Evolutionary conservation across 208 protist species (phyloP).

Genomic region (Leishmania amazonensis): DNA sequence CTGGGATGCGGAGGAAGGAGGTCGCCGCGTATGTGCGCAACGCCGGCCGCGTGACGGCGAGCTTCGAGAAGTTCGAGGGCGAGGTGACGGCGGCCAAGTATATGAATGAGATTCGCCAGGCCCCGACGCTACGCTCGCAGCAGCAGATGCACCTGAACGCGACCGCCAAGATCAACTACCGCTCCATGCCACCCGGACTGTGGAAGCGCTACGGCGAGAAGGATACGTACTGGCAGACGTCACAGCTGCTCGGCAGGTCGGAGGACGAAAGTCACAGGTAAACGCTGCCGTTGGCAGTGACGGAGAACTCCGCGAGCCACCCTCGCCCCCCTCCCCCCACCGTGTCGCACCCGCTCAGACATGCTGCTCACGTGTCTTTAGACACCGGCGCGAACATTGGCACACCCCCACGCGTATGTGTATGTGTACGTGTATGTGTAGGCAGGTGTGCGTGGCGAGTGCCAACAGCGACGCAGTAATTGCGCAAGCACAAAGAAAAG

Average conservation of each 20-base stretch:
- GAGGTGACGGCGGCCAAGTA: slow-evolving; percentile 82
- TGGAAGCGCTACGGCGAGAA: slow-evolving; percentile 85
- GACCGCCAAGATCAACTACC: slow-evolving; percentile 88
- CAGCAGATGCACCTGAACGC: slow-evolving; percentile 91
- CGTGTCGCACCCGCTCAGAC: background rate
- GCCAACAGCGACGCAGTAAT: background rate
- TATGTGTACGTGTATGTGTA: background rate
- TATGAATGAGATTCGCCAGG: slow-evolving; percentile 81
- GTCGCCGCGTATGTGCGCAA: slow-evolving; percentile 69
- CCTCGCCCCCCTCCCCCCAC: background rate
- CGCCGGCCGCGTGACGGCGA: slow-evolving; percentile 65
- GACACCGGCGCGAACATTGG: background rate
- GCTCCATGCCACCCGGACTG: slow-evolving; percentile 86
- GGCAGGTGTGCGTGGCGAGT: background rate
- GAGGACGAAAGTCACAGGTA: slow-evolving; percentile 47
- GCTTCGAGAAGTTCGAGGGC: slow-evolving; percentile 87
- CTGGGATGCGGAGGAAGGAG: slow-evolving; percentile 75
- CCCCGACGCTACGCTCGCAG: slow-evolving; percentile 79
- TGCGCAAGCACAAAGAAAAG: background rate
- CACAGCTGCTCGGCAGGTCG: slow-evolving; percentile 60
- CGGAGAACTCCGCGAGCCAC: background rate
- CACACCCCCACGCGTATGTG: background rate
- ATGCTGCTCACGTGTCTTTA: background rate
- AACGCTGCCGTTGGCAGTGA: background rate
- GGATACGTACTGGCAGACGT: slow-evolving; percentile 77